phyloP scores from a whole-genome alignment of 2,329 filamentous ascomycete genomes.

The Calonectria pteridis region DNA sequence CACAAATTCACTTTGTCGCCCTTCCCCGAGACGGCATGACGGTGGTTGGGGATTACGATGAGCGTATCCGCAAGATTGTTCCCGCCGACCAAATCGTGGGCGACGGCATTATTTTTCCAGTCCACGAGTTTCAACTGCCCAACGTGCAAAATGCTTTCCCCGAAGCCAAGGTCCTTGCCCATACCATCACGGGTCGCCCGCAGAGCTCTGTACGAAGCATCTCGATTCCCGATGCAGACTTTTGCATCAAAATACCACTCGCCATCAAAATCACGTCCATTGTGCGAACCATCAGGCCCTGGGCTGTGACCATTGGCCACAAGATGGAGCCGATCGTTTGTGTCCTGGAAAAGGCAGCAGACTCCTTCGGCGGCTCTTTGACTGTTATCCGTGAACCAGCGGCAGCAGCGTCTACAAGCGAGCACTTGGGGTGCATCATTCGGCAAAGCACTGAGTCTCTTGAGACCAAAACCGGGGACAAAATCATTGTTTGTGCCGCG shows the following conservation, averaged over 20 bases:
- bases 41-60: background rate
- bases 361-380: background rate
- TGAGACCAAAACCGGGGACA: background rate
- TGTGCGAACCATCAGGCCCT: background rate
- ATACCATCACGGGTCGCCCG: background rate
- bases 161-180: background rate
- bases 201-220: background rate
- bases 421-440: background rate
- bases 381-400: background rate
- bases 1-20: background rate
- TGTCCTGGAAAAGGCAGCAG: background rate
- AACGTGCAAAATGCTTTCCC: background rate
- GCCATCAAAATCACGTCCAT: background rate
- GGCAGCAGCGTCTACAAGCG: background rate
- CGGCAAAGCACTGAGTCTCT: background rate
- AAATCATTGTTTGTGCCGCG: background rate
- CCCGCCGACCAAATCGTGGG: background rate
- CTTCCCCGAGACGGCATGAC: background rate
- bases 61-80: background rate
- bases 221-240: background rate
- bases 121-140: background rate
- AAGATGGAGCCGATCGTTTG: background rate
- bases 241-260: background rate
- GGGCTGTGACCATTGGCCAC: background rate
- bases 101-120: background rate